Conservation (phyloP, 2,329 filamentous ascomycete genomes). For the Xylaria sp. region DNA sequence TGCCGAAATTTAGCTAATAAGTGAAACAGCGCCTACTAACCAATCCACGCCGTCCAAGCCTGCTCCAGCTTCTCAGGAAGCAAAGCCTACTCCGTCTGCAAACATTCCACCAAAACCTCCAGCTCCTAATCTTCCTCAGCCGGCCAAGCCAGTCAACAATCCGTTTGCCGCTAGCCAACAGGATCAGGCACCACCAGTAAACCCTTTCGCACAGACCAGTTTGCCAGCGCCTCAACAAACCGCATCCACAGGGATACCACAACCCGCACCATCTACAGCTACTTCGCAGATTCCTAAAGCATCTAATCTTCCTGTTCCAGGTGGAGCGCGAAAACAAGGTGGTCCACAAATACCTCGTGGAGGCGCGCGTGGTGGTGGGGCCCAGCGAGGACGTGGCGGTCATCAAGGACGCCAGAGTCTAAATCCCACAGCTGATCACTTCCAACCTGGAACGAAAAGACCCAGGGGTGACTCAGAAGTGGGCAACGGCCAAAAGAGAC, state of each 20-base stretch:
- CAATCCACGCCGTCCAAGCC: constrained; percentile 28
- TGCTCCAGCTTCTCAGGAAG: constrained; percentile 19
- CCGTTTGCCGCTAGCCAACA: constrained; percentile 39
- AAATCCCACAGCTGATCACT: constrained; percentile 63
- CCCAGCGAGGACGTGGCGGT: constrained; percentile 53
- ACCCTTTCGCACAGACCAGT: constrained; percentile 42
- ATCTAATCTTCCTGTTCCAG: constrained; percentile 54
- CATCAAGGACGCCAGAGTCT: constrained; percentile 53
- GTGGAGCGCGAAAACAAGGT: constrained; percentile 50
- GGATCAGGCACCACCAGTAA: constrained; percentile 35
- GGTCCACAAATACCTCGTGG: constrained; percentile 44
- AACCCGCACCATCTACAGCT: constrained; percentile 34
- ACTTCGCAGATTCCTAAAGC: constrained; percentile 50
- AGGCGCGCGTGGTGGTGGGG: constrained; percentile 49
- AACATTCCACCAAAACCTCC: constrained; percentile 33
- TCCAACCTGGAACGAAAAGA: constrained; percentile 66
- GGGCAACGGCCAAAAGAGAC: constrained; percentile 54
- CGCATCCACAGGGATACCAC: constrained; percentile 33
- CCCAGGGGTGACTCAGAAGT: constrained; percentile 61
- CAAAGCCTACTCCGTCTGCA: constrained; percentile 17
- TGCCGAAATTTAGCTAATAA: constrained; percentile 17
- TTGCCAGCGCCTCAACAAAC: constrained; percentile 34
- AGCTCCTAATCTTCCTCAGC: constrained; percentile 25
- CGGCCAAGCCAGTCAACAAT: constrained; percentile 32
- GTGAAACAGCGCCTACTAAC: constrained; percentile 19